Evolutionary conservation across 805 yeast species (phyloP), one percentile per base, ranked within the genome.

Genomic region (Ogataea ganodermae): DNA sequence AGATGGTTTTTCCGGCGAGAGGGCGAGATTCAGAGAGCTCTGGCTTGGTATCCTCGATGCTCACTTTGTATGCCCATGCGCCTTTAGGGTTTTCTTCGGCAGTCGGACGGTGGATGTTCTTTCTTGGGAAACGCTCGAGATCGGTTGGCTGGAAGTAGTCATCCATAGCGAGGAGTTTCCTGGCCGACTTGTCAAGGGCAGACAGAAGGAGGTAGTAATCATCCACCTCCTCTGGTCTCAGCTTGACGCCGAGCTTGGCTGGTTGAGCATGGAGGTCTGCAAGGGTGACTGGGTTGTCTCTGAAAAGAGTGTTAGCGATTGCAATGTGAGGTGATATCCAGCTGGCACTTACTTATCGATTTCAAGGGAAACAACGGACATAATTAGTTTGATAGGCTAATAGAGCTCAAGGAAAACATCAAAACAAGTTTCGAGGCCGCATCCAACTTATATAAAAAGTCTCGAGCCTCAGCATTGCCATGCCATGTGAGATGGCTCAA

Each of bases 141-240:
- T 68, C 70, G 6, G 63, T 56, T 7, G 55, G 51, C 9, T 65
- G 69, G 21, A 54, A 42, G 48, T 58, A 68, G 46, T 68, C 71
- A 12, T 61, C 66, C 64, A 63, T 60, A 18, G 43, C 57, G 26
- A 56, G 43, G 7, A 63, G 48, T 32, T 56, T 54, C 37, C 57
- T 56, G 13, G 62, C 63, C 23, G 59, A 51, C 37, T 59, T 60
- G 44, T 64, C 66, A 18, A 63, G 55, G 14, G 63, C 68, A 13
- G 61, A 64, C 9, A 64, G 42, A 14, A 64, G 49, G 2, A 53
- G 45, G 38, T 51, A 56, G 48, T 57, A 64, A 32, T 62, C 66
- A 2, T 53, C 59, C 18, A 60, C 56, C 21, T 59, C 61, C 17
- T 51, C 56, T 18, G 57, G 57, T 16, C 37, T 40, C 18, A 56